Evolutionary conservation across 2,329 filamentous ascomycete genomes (phyloP), one percentile per base, ranked within the genome.

Genomic region (Harringtonia aguacate): DNA sequence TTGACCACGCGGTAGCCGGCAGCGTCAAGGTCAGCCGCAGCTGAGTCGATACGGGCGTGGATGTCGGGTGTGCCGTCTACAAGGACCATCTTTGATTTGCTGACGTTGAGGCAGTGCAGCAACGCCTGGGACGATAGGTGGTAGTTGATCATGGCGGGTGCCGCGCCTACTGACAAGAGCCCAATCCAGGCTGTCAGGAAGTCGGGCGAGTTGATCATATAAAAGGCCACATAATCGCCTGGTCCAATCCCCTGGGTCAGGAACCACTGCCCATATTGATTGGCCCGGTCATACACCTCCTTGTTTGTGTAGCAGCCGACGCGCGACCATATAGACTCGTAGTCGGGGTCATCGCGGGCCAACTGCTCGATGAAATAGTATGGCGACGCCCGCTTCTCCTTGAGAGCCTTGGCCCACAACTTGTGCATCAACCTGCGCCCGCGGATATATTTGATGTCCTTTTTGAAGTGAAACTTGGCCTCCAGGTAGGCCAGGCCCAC

Each of bases 81-180:
- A 2, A 84, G 55, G 4, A 84, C 55, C 31, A 83, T 47, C 35
- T 63, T 69, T 4, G 76, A 67, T 4, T 68, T 68, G 39, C 73
- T 75, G 42, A 82, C 68, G 47, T 67, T 69, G 30, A 86, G 56
- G 43, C 79, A 85, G 58, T 86, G 81, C 37, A 84, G 53, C 50
- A 86, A 59, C 2, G 79, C 74, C 50, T 79, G 72, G 0, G 74
- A 77, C 8, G 71, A 67, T 8, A 86, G 63, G 54, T 86, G 80
- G 56, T 81, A 77, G 57, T 86, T 86, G 57, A 86, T 80, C 60
- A 83, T 72, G 1, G 82, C 81, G 0, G 82, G 82, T 0, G 78
- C 79, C 14, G 77, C 77, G 4, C 82, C 82, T 44, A 86, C 73
- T 10, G 76, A 71, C 68, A 75, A 74, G 4, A 81, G 62, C 0